Percentiles rank a stretch among this genome's conserved stretches.
Conservation (phyloP, 2,329 filamentous ascomycete species). For the Trichophyton simii region DNA sequence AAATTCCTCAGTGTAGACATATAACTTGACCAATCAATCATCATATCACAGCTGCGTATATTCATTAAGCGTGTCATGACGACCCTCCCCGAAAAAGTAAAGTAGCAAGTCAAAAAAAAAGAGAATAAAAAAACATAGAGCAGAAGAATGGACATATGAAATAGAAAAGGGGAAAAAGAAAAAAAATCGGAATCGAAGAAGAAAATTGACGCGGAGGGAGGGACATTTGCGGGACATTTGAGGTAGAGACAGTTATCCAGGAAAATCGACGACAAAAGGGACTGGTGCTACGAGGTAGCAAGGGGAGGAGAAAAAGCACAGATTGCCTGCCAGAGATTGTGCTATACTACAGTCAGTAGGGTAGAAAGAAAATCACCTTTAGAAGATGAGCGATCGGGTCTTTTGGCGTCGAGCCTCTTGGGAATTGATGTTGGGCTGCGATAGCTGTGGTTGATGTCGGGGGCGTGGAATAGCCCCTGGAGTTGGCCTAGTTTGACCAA, state of each 20-base stretch:
- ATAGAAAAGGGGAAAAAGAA: background rate
- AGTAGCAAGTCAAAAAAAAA: background rate
- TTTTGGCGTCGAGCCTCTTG: constrained; percentile 29
- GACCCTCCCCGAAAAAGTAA: background rate
- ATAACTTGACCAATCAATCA: background rate
- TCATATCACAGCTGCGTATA: background rate
- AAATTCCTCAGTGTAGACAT: background rate
- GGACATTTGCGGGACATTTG: background rate
- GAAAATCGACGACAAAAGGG: background rate
- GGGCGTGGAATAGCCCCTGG: constrained; percentile 19
- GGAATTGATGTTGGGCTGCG: constrained; percentile 26
- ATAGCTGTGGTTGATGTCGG: constrained; percentile 30
- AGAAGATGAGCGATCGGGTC: constrained; percentile 32
- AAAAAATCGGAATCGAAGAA: background rate
- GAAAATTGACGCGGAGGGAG: background rate
- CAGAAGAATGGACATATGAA: background rate
- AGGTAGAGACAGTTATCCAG: background rate
- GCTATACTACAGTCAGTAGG: constrained; percentile 3
- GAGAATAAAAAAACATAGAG: background rate
- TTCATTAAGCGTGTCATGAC: constrained; percentile 1
- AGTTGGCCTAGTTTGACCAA: constrained; percentile 20
- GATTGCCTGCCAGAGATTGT: background rate
- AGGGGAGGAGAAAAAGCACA: background rate
- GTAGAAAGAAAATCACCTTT: constrained; percentile 9
- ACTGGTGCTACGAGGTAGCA: background rate